Evolutionary conservation across 768 basidiomycete genomes (phyloP).

Genomic region (Rhizopogon sp.): DNA sequence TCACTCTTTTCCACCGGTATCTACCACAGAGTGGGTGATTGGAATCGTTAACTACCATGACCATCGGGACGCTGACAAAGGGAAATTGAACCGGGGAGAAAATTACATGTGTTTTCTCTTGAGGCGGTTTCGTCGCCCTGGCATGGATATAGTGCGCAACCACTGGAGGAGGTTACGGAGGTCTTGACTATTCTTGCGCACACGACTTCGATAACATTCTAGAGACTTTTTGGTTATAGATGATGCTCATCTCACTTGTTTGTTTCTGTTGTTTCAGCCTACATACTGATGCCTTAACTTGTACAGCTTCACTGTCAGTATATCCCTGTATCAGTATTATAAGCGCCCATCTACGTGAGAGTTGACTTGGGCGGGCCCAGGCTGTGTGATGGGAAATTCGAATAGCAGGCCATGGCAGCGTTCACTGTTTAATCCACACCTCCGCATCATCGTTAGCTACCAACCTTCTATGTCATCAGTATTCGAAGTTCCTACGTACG

Average conservation of each 20-base stretch:
- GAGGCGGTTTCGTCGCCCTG: not conserved
- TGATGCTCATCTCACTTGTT: not conserved
- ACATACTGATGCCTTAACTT: no score
- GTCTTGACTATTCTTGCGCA: no score
- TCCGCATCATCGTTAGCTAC: no score
- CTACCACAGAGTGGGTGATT: constrained; percentile 2
- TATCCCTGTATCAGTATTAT: no score
- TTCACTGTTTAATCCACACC: no score
- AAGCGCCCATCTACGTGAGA: no score
- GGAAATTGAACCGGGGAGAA: not conserved
- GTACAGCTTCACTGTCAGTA: no score
- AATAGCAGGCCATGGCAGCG: no score
- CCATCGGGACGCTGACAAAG: not conserved
- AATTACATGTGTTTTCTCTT: constrained; percentile 1
- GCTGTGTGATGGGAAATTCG: no score
- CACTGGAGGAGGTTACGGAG: not conserved
- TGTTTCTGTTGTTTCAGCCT: no score
- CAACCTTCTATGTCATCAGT: not conserved
- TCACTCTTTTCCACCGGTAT: not conserved
- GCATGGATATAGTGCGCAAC: not conserved
- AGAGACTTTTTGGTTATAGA: not conserved
- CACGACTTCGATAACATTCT: not conserved
- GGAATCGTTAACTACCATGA: not conserved
- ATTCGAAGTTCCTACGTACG: not conserved
- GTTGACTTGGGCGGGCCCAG: no score